Evolutionary conservation across 176 grass and related monocot species (phyloP).

Genomic region (Oryza punctata): DNA sequence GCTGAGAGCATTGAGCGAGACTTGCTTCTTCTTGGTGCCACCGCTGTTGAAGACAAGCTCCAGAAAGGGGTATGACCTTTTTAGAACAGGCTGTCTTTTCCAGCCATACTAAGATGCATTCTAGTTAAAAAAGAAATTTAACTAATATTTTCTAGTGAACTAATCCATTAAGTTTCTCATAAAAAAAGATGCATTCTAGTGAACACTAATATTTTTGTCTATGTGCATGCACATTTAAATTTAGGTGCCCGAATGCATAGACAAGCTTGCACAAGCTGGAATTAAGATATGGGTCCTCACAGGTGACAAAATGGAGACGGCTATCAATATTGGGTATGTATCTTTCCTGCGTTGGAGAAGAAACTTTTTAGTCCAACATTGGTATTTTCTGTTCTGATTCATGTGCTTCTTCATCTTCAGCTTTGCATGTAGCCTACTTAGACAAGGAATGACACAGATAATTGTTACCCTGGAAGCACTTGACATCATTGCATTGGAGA

Average conservation of each 20-base stretch:
- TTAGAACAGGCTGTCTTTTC: not conserved
- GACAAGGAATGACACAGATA: constrained; percentile 98
- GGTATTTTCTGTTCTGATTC: constrained; percentile 36
- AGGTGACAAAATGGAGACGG: constrained; percentile 99
- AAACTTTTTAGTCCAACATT: constrained; percentile 19
- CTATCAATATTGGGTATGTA: constrained; percentile 94
- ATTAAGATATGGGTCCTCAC: constrained; percentile 98
- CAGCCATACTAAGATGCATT: not conserved
- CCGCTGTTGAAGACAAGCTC: constrained; percentile 99
- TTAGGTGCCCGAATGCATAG: constrained; percentile 99
- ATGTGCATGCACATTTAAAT: constrained; percentile 17
- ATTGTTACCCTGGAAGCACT: constrained; percentile 69
- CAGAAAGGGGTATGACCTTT: constrained; percentile 74
- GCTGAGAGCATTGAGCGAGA: constrained; percentile 78
- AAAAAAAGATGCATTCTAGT: not conserved
- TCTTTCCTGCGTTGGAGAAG: not conserved
- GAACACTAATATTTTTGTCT: not conserved
- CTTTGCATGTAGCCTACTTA: constrained; percentile 94
- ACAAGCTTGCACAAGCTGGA: constrained; percentile 95
- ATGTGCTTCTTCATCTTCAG: constrained; percentile 60
- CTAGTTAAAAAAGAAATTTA: not conserved
- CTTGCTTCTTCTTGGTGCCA: constrained; percentile 94
- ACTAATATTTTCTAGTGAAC: no score
- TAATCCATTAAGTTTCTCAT: no score
- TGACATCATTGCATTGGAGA: constrained; percentile 82